Percentiles rank a stretch among this genome's conserved stretches.
Evolutionary conservation across 306 rosid species (phyloP).

Genomic region (Vicia sativa): DNA sequence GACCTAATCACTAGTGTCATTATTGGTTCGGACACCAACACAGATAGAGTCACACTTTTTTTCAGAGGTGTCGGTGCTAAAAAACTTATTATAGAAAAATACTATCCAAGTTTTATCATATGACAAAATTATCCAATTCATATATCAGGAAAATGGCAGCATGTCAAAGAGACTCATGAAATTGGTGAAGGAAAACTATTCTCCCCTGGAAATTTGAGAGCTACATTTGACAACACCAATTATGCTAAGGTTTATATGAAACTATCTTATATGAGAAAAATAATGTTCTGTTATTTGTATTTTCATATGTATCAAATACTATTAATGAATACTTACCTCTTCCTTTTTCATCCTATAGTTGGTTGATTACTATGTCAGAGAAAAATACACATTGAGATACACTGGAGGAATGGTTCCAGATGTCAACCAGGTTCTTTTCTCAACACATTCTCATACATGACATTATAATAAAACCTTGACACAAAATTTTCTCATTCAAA

Average conservation of each 20-base stretch:
- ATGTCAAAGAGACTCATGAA: slow-evolving; percentile 93
- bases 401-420: slow-evolving; percentile 99
- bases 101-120: slow-evolving; percentile 5
- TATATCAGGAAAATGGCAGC: slow-evolving; percentile 91
- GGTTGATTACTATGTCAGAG: slow-evolving; percentile 76
- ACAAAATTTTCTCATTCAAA: background rate
- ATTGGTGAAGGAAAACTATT: slow-evolving; percentile 94
- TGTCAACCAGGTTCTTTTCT: slow-evolving; percentile 80
- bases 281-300: background rate
- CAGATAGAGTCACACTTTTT: too few species aligned
- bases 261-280: slow-evolving; percentile 21
- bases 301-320: slow-evolving; percentile 4
- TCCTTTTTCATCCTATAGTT: slow-evolving; percentile 55
- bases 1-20: too few species aligned
- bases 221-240: slow-evolving; percentile 86
- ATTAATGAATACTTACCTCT: slow-evolving; percentile 34
- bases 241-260: slow-evolving; percentile 66
- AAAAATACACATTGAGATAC: slow-evolving; percentile 96
- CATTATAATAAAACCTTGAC: background rate
- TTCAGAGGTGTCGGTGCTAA: too few species aligned
- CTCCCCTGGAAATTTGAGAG: slow-evolving; percentile 99
- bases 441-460: slow-evolving; percentile 30
- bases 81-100: background rate
- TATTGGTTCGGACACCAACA: too few species aligned
- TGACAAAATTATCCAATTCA: slow-evolving; percentile 29